Base-by-base conservation (phyloP, 2,329 filamentous ascomycete genomes). In the Juglanconis sp. region DNA sequence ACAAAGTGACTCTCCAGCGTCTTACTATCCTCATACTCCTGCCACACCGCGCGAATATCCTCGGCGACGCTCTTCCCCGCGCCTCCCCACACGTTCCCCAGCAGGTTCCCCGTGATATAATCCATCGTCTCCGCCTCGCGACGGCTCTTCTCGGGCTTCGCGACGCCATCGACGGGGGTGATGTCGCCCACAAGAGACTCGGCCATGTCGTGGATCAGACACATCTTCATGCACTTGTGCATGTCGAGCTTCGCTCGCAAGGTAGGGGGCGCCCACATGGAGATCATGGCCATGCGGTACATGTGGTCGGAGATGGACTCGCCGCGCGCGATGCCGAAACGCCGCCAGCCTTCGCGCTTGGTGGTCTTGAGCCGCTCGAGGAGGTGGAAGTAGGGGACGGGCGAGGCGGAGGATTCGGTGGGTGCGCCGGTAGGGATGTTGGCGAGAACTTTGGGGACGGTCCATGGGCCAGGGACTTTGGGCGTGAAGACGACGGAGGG, bases 221-320 rank as follows among this genome's bases (percentile, higher is more conserved):
- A 94, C 93, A 99, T 97, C 77, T 91, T 91, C 68, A 92, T 94
- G 80, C 95, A 99, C 67, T 87, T 88, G 32, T 83, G 76, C 44
- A 96, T 82, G 72, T 98, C 89, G 69, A 98, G 81, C 44, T 83
- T 84, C 0, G 85, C 76, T 2, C 87, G 81, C 10, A 97, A 84
- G 1, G 88, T 77, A 0, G 90, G 82, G 1, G 95, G 94, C 2
- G 92, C 92, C 65, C 97, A 85, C 87, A 99, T 91, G 65, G 91
- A 92, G 74, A 99, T 92, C 67, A 99, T 85, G 53, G 93, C 92
- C 95, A 99, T 99, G 77, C 95, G 92, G 77, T 98, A 99, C 95
- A 99, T 99, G 82, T 99, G 95, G 78, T 99, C 95, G 57, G 91
- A 85, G 71, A 99, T 97, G 2, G 92, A 96, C 76, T 99, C 95